Percentiles rank a stretch among this genome's conserved stretches.
phyloP scores from a whole-genome alignment of 163 green algal species.

The Prototheca wickerhamii region DNA sequence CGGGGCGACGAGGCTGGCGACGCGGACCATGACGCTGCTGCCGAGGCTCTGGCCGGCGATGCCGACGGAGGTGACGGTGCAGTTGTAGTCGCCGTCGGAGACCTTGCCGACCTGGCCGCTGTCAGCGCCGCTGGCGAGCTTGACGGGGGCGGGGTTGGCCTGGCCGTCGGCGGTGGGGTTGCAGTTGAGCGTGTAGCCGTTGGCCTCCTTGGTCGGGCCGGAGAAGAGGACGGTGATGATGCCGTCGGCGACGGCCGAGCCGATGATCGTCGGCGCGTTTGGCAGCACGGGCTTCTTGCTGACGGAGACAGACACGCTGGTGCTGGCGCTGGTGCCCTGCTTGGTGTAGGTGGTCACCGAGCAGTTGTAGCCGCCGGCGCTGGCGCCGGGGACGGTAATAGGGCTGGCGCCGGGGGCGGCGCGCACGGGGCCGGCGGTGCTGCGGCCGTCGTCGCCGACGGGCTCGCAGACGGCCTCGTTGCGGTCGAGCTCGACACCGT shows the following conservation, averaged over 20 bases:
- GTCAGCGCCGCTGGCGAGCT: background rate
- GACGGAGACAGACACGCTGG: background rate
- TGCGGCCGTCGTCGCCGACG: too few relatives aligned
- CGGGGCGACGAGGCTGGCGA: background rate
- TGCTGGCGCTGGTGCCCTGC: background rate
- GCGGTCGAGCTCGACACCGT: too few relatives aligned
- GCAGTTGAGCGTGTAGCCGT: background rate
- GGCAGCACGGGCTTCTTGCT: background rate
- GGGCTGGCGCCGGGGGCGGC: background rate
- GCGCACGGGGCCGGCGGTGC: background rate
- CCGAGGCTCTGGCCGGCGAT: background rate
- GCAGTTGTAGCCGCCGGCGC: constrained; percentile 3
- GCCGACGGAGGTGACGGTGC: constrained; percentile 5
- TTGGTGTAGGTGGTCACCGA: background rate
- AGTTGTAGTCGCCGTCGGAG: constrained; percentile 12
- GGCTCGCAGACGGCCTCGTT: too few relatives aligned
- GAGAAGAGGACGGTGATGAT: background rate
- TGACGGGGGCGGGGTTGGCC: background rate
- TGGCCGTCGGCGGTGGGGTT: background rate
- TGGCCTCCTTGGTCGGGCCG: background rate
- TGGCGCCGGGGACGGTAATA: background rate
- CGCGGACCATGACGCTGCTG: background rate
- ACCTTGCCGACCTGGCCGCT: background rate
- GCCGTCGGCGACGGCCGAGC: background rate
- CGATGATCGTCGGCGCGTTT: background rate